Evolutionary conservation across 228 moss, liverwort and hornwort genomes (phyloP).

Genomic region (Sphagnum magellanicum): DNA sequence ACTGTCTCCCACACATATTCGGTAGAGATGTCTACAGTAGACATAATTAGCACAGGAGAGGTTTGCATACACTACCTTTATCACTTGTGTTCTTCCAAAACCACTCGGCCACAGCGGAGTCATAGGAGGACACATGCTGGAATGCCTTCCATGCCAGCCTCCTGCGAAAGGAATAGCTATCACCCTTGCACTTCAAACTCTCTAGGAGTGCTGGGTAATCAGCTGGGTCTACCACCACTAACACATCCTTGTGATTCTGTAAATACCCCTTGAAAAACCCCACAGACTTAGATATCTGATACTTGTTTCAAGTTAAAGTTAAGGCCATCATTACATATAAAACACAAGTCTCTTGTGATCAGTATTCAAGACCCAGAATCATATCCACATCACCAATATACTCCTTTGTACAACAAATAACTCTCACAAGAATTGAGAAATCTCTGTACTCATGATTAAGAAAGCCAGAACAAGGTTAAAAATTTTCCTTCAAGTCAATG

Average conservation of each 20-base stretch:
- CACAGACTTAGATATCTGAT: background rate
- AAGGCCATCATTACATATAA: too few species aligned
- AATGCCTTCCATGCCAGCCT: constrained; percentile 95
- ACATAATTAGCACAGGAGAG: background rate
- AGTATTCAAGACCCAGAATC: too few species aligned
- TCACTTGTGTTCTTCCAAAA: constrained; percentile 72
- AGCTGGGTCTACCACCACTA: constrained; percentile 88
- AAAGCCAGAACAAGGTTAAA: too few species aligned
- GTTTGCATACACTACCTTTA: constrained; percentile 20
- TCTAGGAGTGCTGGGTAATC: constrained; percentile 65
- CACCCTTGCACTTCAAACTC: constrained; percentile 61
- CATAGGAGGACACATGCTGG: constrained; percentile 85
- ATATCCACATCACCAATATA: too few species aligned
- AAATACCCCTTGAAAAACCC: background rate
- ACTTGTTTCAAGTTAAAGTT: background rate
- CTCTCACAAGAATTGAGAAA: too few species aligned
- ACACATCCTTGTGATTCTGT: constrained; percentile 95
- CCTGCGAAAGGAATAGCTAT: constrained; percentile 58
- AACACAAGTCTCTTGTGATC: too few species aligned
- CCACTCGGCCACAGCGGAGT: constrained; percentile 93
- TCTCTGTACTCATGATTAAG: too few species aligned
- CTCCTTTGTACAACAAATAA: too few species aligned
- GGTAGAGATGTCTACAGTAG: too few species aligned
- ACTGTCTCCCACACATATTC: too few species aligned
- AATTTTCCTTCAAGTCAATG: too few species aligned